Conservation (phyloP, 1,284 basidiomycete species). For the Gomphus bonarii region DNA sequence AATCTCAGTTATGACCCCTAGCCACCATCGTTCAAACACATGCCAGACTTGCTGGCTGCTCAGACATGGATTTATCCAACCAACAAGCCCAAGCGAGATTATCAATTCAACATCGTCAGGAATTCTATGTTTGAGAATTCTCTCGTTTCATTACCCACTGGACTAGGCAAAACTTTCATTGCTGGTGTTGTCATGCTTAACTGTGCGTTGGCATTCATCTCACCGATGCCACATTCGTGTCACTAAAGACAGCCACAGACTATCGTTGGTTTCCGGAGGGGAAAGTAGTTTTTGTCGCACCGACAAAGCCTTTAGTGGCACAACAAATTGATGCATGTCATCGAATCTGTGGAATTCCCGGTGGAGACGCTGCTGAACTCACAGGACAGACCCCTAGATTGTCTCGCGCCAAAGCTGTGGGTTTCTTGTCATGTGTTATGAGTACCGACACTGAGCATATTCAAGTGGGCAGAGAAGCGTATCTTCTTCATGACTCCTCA, state of each 20-base stretch:
- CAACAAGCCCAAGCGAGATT: constrained; percentile 83
- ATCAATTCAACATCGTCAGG: constrained; percentile 92
- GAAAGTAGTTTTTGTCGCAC: constrained; percentile 92
- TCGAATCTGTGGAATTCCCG: constrained; percentile 88
- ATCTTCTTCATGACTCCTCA: constrained; percentile 99
- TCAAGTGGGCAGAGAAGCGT: constrained; percentile 74
- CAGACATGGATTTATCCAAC: constrained; percentile 90
- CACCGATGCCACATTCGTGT: neutral
- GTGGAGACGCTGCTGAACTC: constrained; percentile 76
- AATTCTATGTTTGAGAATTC: constrained; percentile 88
- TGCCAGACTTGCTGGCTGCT: constrained; percentile 66
- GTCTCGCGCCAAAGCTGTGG: constrained; percentile 51
- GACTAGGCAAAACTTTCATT: constrained; percentile 97
- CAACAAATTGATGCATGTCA: constrained; percentile 96
- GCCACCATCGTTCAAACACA: constrained; percentile 69
- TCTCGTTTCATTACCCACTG: constrained; percentile 91
- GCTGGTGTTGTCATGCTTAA: constrained; percentile 96
- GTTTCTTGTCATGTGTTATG: constrained; percentile 17
- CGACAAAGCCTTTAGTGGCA: constrained; percentile 90
- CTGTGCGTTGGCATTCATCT: constrained; percentile 38
- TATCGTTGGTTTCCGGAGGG: constrained; percentile 92
- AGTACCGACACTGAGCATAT: neutral
- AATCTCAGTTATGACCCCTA: constrained; percentile 21
- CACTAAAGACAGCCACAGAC: constrained; percentile 31
- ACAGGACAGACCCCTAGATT: constrained; percentile 61